Conservation (phyloP, 176 grass and related monocot species). For the Thinopyrum elongatum region DNA sequence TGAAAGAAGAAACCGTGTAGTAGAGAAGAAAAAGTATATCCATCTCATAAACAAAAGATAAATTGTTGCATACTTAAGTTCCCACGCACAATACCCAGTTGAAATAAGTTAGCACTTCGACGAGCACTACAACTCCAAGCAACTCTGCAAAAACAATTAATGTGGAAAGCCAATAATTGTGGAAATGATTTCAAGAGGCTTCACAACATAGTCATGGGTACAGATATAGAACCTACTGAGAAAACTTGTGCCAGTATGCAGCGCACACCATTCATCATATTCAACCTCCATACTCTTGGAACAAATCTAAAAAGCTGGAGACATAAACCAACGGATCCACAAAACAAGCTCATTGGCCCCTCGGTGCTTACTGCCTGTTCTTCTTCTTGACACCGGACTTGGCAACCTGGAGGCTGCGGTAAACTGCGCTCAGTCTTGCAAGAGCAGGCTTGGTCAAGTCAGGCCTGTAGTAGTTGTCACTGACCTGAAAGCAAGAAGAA, state of each 20-base stretch:
- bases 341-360: neutral
- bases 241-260: neutral
- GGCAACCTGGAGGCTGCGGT: slow-evolving; percentile 78
- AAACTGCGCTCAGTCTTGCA: slow-evolving; percentile 54
- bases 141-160: neutral
- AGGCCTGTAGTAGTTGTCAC: slow-evolving; percentile 78
- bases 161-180: neutral
- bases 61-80: neutral
- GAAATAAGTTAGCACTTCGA: neutral
- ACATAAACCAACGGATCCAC: slow-evolving; percentile 9
- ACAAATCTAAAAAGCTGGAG: slow-evolving; percentile 15
- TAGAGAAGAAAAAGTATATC: neutral
- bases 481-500: slow-evolving; percentile 40
- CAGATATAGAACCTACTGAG: slow-evolving; percentile 11
- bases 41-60: neutral
- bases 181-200: neutral
- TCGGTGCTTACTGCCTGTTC: slow-evolving; percentile 53
- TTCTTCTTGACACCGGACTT: slow-evolving; percentile 91
- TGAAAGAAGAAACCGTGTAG: neutral
- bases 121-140: too few species aligned
- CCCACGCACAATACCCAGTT: too few species aligned
- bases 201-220: neutral
- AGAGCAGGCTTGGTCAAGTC: slow-evolving; percentile 78
- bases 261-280: slow-evolving; percentile 1
- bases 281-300: neutral